Evolutionary conservation across 257 asterid genomes (phyloP), one percentile per base, ranked within the genome.

Genomic region (Perilla frutescens): DNA sequence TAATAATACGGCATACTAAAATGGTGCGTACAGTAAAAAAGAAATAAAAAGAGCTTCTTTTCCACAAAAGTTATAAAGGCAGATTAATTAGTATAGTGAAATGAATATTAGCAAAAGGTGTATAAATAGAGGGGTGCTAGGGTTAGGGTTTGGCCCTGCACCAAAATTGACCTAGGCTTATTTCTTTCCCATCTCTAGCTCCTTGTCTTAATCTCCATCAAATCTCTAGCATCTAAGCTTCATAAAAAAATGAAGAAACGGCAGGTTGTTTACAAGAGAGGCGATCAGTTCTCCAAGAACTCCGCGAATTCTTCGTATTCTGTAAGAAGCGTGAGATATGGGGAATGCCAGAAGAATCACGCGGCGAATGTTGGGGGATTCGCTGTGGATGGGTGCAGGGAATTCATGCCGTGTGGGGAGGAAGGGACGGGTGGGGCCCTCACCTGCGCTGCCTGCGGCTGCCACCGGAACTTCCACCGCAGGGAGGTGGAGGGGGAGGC

Each of bases 301-400:
- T 78, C 86, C 0, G 44, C 77, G 0, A 79, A 81, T 57, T 84
- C 90, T 0, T 81, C 87, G 0, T 81, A 47, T 3, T 34, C 86
- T 0, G 82, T 74, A 3, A 62, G 84, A 34, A 71, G 72, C 0
- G 92, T 86, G 56, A 72, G 92, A 47, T 93, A 89, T 15, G 89
- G 77, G 0, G 97, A 93, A 87, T 93, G 97, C 79, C 98, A 93
- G 66, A 93, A 81, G 85, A 93, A 93, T n/a, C 96, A 91, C 75
- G 98, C 98, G 0, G 96, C 98, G 0, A 73, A 80, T 6, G 88
- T 89, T 0, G 98, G 98, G 5, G 96, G 98, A 9, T 83, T 88
- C 72, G 97, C 96, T 6, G 96, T 93, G 41, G 98, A 93, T 57
- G 97, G 98, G 6, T 93, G 98, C 93, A 68, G 94, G 83, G 98